These are phyloP conservation scores for Solanum clarkiae DNA, from an alignment of 257 asterid genomes.

Conservation along the genomic window DNA sequence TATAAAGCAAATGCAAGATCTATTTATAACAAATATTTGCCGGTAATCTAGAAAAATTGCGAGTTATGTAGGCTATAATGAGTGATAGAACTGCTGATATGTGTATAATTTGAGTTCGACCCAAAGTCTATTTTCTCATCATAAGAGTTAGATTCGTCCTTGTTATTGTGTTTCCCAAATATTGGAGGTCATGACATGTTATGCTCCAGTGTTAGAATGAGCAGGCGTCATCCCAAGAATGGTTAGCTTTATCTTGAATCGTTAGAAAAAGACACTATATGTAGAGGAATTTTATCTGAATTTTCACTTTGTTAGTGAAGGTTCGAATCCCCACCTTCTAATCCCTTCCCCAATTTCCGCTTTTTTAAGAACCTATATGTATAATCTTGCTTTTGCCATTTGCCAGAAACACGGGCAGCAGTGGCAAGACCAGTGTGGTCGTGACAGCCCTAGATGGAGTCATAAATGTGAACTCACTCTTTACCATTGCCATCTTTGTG, in stretches of 20 bases:
- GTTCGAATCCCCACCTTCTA: not conserved
- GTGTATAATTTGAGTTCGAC: not conserved
- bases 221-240: not conserved
- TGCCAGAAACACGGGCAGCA: conserved; percentile 7
- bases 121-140: no score
- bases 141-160: not conserved
- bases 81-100: not conserved
- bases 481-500: conserved; percentile 80
- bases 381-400: not conserved
- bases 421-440: conserved; percentile 65
- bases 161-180: no score
- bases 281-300: not conserved
- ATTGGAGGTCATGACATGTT: not conserved
- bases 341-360: not conserved
- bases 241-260: not conserved
- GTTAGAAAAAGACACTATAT: not conserved
- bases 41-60: not conserved
- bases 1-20: not conserved
- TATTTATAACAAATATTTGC: not conserved
- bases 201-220: not conserved
- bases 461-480: conserved; percentile 76
- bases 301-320: not conserved
- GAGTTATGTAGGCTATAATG: not conserved
- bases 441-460: conserved; percentile 88
- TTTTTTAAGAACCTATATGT: not conserved